phyloP scores from a whole-genome alignment of 148 eudicot species.

The Rhododendron kiyosumense region DNA sequence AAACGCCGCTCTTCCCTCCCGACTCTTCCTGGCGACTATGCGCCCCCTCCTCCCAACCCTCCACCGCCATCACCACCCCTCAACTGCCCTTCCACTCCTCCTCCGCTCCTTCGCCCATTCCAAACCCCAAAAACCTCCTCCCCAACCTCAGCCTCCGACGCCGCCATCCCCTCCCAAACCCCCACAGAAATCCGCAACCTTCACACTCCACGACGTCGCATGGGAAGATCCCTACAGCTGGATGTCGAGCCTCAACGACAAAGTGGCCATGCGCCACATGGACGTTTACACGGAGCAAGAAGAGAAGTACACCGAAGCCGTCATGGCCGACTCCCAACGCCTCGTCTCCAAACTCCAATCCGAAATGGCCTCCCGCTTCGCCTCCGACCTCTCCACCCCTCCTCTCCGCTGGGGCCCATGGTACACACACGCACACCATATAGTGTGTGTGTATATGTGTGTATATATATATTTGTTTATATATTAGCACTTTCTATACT shows the following conservation, averaged over 20 bases:
- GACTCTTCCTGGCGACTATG: conserved; percentile 22
- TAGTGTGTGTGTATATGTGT: too few species aligned
- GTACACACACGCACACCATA: conserved; percentile 22
- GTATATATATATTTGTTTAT: too few species aligned
- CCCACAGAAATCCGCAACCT: conserved; percentile 52
- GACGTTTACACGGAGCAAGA: conserved; percentile 90
- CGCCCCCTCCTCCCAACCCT: conserved; percentile 25
- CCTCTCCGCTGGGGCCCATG: conserved; percentile 92
- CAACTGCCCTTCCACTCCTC: not conserved
- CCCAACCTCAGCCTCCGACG: not conserved
- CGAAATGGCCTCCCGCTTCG: conserved; percentile 80
- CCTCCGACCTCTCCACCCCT: conserved; percentile 71
- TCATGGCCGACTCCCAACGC: conserved; percentile 54
- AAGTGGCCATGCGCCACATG: conserved; percentile 94
- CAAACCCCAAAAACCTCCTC: conserved; percentile 42
- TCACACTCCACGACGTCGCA: conserved; percentile 47
- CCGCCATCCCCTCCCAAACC: conserved; percentile 58
- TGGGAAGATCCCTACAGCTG: conserved; percentile 87
- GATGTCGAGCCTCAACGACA: conserved; percentile 90
- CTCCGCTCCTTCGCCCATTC: conserved; percentile 28
- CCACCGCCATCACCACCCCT: conserved; percentile 12
- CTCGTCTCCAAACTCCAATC: conserved; percentile 65
- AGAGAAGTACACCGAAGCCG: conserved; percentile 92
- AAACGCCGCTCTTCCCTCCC: not conserved
- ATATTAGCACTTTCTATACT: conserved; percentile 3